Conservation (phyloP, 164 flowering plant species). For the Magnolia sinica region DNA sequence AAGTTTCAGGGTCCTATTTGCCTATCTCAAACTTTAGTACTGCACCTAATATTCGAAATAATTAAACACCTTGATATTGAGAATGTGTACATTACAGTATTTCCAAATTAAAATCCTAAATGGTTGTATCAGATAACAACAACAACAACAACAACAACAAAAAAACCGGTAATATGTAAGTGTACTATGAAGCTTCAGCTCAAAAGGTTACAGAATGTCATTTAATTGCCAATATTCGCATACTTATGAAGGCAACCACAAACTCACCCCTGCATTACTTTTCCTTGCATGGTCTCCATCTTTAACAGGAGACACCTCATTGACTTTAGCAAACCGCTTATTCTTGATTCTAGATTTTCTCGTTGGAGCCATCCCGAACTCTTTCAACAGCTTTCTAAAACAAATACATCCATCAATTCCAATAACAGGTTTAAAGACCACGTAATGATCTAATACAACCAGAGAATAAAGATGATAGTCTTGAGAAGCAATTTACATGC, state of each 20-base stretch:
- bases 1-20: too few species aligned
- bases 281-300: conserved; percentile 40
- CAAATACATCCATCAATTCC: background rate
- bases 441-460: too few species aligned
- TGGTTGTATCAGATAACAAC: too few species aligned
- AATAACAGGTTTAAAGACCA: too few species aligned
- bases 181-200: too few species aligned
- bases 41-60: background rate
- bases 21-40: background rate
- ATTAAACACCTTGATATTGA: background rate
- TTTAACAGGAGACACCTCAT: conserved; percentile 44
- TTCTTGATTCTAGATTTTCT: conserved; percentile 47
- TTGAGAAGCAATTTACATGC: too few species aligned
- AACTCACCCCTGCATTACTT: conserved; percentile 48
- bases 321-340: conserved; percentile 37
- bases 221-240: background rate
- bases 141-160: too few species aligned
- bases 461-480: too few species aligned
- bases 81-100: background rate
- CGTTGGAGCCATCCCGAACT: conserved; percentile 43
- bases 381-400: conserved; percentile 8
- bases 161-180: too few species aligned
- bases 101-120: too few species aligned
- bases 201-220: too few species aligned
- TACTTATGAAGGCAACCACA: background rate